Evolutionary conservation across 2,329 filamentous ascomycete genomes (phyloP).

Genomic region (Paecilomyces variotii): DNA sequence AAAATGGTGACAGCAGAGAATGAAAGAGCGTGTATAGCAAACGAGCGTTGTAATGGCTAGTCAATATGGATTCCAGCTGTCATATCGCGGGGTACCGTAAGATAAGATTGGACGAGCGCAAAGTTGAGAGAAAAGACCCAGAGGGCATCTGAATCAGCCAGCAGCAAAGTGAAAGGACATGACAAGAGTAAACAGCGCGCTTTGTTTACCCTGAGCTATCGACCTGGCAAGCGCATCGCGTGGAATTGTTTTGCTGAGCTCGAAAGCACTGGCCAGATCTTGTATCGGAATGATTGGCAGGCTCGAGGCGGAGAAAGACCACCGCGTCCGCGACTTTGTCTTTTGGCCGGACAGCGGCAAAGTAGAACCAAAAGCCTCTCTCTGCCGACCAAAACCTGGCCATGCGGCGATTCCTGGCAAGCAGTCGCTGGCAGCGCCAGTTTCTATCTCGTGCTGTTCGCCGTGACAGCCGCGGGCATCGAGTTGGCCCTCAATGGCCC

Average conservation of each 20-base stretch:
- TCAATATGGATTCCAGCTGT: not conserved
- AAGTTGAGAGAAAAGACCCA: not conserved
- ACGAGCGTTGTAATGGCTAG: not conserved
- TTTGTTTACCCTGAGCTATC: not conserved
- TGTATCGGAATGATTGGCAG: not conserved
- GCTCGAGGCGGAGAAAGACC: not conserved
- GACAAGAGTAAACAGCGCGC: not conserved
- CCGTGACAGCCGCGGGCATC: not conserved
- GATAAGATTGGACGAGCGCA: not conserved
- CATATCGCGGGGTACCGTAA: not conserved
- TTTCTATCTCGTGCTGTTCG: conserved; percentile 2
- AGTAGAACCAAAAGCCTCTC: not conserved
- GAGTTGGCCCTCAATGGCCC: conserved; percentile 12
- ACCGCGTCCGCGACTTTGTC: not conserved
- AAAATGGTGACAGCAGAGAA: not conserved
- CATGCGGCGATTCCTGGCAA: conserved; percentile 8
- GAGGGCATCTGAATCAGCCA: not conserved
- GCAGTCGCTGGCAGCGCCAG: conserved; percentile 8
- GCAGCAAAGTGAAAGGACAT: not conserved
- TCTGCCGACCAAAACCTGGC: conserved; percentile 1
- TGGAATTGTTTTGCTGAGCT: not conserved
- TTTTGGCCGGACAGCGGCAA: not conserved
- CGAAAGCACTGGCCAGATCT: not conserved
- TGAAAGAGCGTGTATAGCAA: not conserved
- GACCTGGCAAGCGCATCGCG: not conserved